Percentiles rank a stretch among this genome's conserved stretches.
Conservation (phyloP, 257 asterid species). For the Solanum pimpinellifolium region DNA sequence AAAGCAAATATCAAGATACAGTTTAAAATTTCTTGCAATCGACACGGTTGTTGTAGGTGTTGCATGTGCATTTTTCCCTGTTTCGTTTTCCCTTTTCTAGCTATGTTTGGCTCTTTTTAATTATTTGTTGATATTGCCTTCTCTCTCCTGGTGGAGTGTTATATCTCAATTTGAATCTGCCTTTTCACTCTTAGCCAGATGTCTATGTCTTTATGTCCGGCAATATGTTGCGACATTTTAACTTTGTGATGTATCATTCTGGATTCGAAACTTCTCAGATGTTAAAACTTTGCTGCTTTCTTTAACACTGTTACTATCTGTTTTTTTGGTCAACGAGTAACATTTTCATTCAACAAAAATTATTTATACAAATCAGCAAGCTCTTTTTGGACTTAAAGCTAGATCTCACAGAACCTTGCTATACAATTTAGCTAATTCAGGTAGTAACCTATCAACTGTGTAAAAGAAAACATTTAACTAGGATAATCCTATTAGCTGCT, state of each 20-base stretch:
- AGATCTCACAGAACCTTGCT: not conserved
- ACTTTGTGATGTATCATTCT: not conserved
- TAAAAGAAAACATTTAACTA: not conserved
- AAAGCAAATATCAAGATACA: not conserved
- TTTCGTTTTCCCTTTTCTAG: not conserved
- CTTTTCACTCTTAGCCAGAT: not conserved
- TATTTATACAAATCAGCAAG: not conserved
- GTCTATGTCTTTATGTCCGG: too few relatives aligned
- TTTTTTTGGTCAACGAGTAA: not conserved
- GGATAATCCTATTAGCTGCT: not conserved
- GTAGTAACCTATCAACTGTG: not conserved
- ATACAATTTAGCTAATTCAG: not conserved
- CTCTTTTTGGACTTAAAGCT: not conserved
- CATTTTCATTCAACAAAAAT: not conserved
- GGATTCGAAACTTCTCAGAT: not conserved
- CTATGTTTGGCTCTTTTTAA: not conserved
- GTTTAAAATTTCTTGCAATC: not conserved
- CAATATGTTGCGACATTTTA: not conserved
- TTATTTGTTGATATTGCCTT: not conserved
- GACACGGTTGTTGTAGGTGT: not conserved
- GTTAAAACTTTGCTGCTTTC: not conserved
- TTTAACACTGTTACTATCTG: not conserved
- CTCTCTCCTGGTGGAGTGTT: not conserved
- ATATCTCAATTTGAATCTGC: not conserved
- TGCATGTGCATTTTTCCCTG: not conserved